These are phyloP conservation scores for Wickerhamomyces silvicola DNA, from an alignment of 805 yeast genomes.

Conservation along the genomic window DNA sequence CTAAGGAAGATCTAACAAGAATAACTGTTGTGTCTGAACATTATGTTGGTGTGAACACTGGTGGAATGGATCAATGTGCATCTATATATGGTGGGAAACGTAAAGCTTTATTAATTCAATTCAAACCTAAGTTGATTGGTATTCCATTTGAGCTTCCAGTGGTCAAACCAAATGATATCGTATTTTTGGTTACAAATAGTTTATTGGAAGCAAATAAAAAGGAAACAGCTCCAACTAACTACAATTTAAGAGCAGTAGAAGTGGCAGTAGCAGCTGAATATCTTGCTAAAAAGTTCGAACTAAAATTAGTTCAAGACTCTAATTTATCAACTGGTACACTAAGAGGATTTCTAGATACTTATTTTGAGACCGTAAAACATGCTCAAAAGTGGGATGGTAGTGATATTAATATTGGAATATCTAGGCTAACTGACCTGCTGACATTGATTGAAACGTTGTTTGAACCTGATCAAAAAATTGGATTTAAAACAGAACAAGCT, in stretches of 20 bases:
- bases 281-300: slow-evolving; percentile 42
- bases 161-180: slow-evolving; percentile 35
- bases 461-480: slow-evolving; percentile 29
- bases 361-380: slow-evolving; percentile 27
- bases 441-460: slow-evolving; percentile 38
- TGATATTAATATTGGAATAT: slow-evolving; percentile 35
- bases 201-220: slow-evolving; percentile 57
- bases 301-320: slow-evolving; percentile 39
- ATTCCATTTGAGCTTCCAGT: slow-evolving; percentile 48
- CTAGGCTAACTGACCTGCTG: slow-evolving; percentile 34
- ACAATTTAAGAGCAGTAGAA: slow-evolving; percentile 68
- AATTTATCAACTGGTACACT: slow-evolving; percentile 52
- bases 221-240: slow-evolving; percentile 64
- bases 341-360: slow-evolving; percentile 55
- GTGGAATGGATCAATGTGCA: slow-evolving; percentile 80
- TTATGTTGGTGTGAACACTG: slow-evolving; percentile 67
- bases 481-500: slow-evolving; percentile 45
- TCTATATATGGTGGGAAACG: slow-evolving; percentile 55
- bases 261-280: slow-evolving; percentile 61
- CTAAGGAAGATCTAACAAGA: slow-evolving; percentile 47
- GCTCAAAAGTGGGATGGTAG: slow-evolving; percentile 37
- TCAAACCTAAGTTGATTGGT: slow-evolving; percentile 52
- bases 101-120: slow-evolving; percentile 54
- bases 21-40: slow-evolving; percentile 65
- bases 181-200: slow-evolving; percentile 59